Evolutionary conservation across 768 basidiomycete species (phyloP).

Genomic region (Cantharellus cinnabarinus): DNA sequence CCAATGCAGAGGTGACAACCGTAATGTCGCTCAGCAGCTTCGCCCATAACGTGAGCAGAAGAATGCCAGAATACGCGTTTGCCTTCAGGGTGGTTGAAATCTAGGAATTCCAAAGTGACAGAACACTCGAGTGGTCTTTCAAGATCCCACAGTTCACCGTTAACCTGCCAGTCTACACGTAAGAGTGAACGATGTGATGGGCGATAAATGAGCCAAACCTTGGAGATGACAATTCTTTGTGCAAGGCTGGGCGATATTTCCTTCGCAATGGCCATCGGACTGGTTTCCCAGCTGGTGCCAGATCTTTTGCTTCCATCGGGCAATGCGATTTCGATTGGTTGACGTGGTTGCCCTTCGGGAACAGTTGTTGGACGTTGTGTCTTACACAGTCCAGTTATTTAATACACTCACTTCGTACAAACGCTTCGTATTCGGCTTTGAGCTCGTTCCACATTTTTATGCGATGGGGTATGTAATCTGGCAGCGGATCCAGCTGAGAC

Average conservation of each 20-base stretch:
- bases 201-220: slow-evolving; percentile 28
- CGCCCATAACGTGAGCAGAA: slow-evolving; percentile 92
- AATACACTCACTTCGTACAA: slow-evolving; percentile 43
- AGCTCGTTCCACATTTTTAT: slow-evolving; percentile 77
- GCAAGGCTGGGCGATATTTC: slow-evolving; percentile 71
- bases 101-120: slow-evolving; percentile 62
- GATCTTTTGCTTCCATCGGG: slow-evolving; percentile 71
- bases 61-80: slow-evolving; percentile 99
- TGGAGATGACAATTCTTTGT: slow-evolving; percentile 81
- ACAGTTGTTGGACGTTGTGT: slow-evolving; percentile 13
- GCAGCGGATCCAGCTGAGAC: slow-evolving; percentile 52
- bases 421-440: slow-evolving; percentile 65
- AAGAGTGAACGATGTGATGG: slow-evolving; percentile 1
- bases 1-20: slow-evolving; percentile 94
- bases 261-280: slow-evolving; percentile 78
- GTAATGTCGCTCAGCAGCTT: slow-evolving; percentile 88
- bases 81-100: slow-evolving; percentile 87
- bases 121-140: slow-evolving; percentile 82
- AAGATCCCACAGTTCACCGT: slow-evolving; percentile 81
- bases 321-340: slow-evolving; percentile 66
- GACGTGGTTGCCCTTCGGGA: slow-evolving; percentile 42
- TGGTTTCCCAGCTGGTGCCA: slow-evolving; percentile 86
- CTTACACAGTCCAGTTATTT: neutral
- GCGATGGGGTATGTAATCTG: slow-evolving; percentile 75
- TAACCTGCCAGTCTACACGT: slow-evolving; percentile 30